Percentiles rank a stretch among this genome's conserved stretches.
phyloP scores from a whole-genome alignment of 148 eudicot species.

The Fagopyrum tataricum region DNA sequence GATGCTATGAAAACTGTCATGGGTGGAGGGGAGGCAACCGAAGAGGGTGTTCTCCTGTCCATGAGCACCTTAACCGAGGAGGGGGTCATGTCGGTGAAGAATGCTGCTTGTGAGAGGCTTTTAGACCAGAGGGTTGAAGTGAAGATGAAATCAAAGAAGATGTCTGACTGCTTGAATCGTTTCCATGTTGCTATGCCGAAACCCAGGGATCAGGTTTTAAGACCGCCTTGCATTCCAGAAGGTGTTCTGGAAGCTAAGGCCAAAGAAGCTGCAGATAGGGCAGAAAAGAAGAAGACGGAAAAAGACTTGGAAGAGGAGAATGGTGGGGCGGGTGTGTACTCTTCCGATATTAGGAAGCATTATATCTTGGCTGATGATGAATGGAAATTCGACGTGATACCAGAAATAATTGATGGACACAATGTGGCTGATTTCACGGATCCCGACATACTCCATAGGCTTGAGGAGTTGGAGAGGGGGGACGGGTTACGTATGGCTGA shows the following conservation, averaged over 20 bases:
- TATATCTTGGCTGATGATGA: slow-evolving; percentile 72
- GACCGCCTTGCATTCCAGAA: slow-evolving; percentile 74
- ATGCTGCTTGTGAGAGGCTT: slow-evolving; percentile 85
- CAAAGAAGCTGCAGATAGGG: slow-evolving; percentile 35
- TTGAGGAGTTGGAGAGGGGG: slow-evolving; percentile 80
- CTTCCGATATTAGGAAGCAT: slow-evolving; percentile 80
- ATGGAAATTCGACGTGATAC: slow-evolving; percentile 83
- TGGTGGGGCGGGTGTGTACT: slow-evolving; percentile 97
- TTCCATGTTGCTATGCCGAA: slow-evolving; percentile 90
- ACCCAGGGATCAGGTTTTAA: slow-evolving; percentile 70
- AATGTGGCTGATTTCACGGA: slow-evolving; percentile 81
- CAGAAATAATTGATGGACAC: slow-evolving; percentile 87
- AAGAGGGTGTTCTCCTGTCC: slow-evolving; percentile 48
- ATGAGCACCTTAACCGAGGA: slow-evolving; percentile 92
- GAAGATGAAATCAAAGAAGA: slow-evolving; percentile 91
- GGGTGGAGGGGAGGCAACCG: slow-evolving; percentile 75
- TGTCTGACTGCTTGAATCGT: slow-evolving; percentile 78
- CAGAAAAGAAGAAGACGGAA: slow-evolving; percentile 56
- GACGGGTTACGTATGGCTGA: slow-evolving; percentile 65
- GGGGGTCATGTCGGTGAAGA: slow-evolving; percentile 75
- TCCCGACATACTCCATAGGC: slow-evolving; percentile 77
- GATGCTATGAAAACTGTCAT: slow-evolving; percentile 78
- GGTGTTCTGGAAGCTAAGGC: slow-evolving; percentile 73
- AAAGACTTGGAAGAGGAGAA: slow-evolving; percentile 74
- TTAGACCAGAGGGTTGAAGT: slow-evolving; percentile 82